Evolutionary conservation across 139 green algal genomes (phyloP).

Genomic region (Zygnema cylindricum): DNA sequence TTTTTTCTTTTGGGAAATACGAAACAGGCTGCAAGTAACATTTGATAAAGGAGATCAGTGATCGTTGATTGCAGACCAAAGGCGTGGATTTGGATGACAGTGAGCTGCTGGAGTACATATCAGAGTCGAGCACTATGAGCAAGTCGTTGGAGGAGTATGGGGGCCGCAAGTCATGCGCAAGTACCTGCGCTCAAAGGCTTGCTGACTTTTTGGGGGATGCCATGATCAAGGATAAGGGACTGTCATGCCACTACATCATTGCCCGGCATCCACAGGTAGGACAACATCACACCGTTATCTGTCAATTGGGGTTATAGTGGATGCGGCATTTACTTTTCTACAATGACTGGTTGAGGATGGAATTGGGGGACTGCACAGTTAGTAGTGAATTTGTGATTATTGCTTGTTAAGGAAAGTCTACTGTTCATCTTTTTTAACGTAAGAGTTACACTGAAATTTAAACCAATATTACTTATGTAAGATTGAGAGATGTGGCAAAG

Average conservation of each 20-base stretch:
- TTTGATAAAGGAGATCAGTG: no score
- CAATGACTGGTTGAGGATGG: no score
- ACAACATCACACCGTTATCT: no score
- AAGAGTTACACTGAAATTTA: no score
- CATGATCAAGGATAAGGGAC: slow-evolving; percentile 92
- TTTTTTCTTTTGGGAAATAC: neutral
- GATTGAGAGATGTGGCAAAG: no score
- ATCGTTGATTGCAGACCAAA: slow-evolving; percentile 49
- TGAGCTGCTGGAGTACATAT: slow-evolving; percentile 93
- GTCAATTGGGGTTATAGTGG: no score
- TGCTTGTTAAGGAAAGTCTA: no score
- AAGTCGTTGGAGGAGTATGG: slow-evolving; percentile 94
- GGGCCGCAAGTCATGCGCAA: slow-evolving; percentile 88
- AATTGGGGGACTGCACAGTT: no score
- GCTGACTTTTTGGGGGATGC: slow-evolving; percentile 90
- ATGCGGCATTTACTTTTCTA: no score
- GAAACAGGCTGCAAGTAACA: neutral
- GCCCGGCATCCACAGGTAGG: slow-evolving; percentile 60
- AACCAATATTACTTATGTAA: no score
- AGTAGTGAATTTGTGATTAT: no score
- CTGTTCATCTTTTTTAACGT: no score
- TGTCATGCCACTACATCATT: slow-evolving; percentile 75
- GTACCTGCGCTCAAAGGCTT: slow-evolving; percentile 88
- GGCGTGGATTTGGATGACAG: slow-evolving; percentile 84
- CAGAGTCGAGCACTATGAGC: slow-evolving; percentile 91